Evolutionary conservation across 805 yeast genomes (phyloP), one percentile per base, ranked within the genome.

Genomic region (Wickerhamiella brachini): DNA sequence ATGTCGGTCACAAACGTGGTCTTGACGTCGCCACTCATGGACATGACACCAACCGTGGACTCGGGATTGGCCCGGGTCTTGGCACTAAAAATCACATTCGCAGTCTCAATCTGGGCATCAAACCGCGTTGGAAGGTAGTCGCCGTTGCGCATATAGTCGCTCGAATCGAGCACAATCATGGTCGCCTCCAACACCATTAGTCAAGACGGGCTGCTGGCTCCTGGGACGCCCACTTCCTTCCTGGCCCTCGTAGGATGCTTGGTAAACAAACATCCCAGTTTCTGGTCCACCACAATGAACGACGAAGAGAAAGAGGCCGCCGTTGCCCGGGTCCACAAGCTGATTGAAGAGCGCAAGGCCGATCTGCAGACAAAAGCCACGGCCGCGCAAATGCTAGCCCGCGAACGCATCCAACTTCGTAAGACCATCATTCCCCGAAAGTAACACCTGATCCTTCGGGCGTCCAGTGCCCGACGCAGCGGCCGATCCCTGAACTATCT

Each of bases 111-210:
- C 68, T 93, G 96, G 1, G 97, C 96, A 56, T 85, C 94, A 64
- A 81, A 89, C 62, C 98, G 76, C 15, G 89, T 81, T 17, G 94
- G 80, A 38, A 85, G 76, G 62, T 82, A 93, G 67, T 93, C 98
- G 31, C 97, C 98, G 65, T 93, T 93, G 62, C 98, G 77, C 79
- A 89, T 85, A 68, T 76, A 90, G 71, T 93, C 98, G 49, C 96
- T 87, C 74, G 88, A 90, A 73, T 93, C 99, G 63, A 93, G 70
- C 72, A 88, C 86, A 56, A 93, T 78, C 84, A 93, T 89, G 15
- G 96, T 85, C 56, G 97, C 97, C 70, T 93, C 98, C 62, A 89
- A 77, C 56, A 83, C 96, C 97, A 88, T 88, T 50, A 63, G 74
- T 55, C 29, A 45, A 45, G 39, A 23, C 15, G 34, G 9, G 9